Base-by-base conservation (phyloP, 2,329 filamentous ascomycete genomes). In the Pestalotiopsis sp. region DNA sequence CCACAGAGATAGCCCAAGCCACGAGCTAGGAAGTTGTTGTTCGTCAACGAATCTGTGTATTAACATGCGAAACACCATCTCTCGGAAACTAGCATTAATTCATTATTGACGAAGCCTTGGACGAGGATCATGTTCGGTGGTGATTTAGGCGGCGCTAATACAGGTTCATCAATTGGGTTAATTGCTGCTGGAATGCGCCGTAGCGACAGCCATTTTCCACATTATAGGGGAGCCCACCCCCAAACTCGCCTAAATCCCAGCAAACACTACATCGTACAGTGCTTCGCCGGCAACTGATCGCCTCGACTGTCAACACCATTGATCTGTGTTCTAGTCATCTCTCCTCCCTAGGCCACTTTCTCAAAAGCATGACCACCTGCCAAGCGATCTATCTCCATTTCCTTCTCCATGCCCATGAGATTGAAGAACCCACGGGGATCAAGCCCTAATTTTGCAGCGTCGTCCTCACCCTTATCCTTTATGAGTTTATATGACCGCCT, bases 351-450 rank as follows among this genome's bases (percentile, higher is more conserved):
- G 4, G 25, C 57, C 23, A 12, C 20, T 17, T 65, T 17, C 7
- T 20, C n/a, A 38, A 69, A 69, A 36, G 49, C 62, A 12, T 25
- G 41, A 17, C 67, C 67, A 11, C 67, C 67, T n/a, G 67, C 67
- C 17, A 62, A 56, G 11, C 63, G 52, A 36, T 69, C 63, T 20
- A 69, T 67, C 38, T 69, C 67, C 38, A 69, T 67, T 23, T 69
- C 67, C 14, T 25, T 52, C 27, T 69, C 38, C 13, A 69, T 52
- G 2, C 67, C 67, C 67, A 69, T 69, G 17, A 69, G 52, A 41
- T 69, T 63, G 27, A 69, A 69, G 64, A 69, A 69, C 4, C 67
- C 67, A 25, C 57, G 36, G 6, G 64, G 67, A 9, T 66, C 67
- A n/a, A 69, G 27, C 9, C 67, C 67, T 58, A 64, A 45, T 36